Conservation (phyloP, 371 early-diverging fungal species). For the Synchytrium microbalum region DNA sequence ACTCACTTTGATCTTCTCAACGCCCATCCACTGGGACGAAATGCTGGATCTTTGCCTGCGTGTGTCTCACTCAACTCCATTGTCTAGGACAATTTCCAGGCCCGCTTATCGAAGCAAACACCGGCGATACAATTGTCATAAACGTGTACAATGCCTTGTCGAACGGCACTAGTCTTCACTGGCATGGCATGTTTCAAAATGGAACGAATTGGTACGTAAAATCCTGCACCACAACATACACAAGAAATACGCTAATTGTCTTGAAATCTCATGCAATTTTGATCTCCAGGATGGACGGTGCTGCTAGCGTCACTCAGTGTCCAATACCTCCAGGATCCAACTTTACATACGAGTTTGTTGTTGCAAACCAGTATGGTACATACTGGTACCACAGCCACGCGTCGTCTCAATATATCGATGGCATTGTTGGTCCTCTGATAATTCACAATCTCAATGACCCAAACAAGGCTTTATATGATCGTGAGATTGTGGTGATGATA, state of each 20-base stretch:
- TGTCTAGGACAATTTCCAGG: too few species aligned
- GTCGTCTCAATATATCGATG: slow-evolving; percentile 62
- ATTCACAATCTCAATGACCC: slow-evolving; percentile 7
- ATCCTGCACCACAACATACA: slow-evolving; percentile 11
- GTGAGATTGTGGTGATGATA: slow-evolving; percentile 9
- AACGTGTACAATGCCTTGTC: slow-evolving; percentile 48
- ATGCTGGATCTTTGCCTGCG: too few species aligned
- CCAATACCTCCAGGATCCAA: slow-evolving; percentile 27
- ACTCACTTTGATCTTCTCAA: slow-evolving; percentile 7
- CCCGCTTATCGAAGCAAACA: slow-evolving; percentile 22
- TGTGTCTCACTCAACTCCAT: too few species aligned
- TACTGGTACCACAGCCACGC: slow-evolving; percentile 69
- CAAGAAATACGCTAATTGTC: not conserved
- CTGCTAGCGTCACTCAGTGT: slow-evolving; percentile 14
- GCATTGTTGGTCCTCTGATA: slow-evolving; percentile 30
- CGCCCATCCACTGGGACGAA: too few species aligned
- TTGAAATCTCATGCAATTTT: slow-evolving; percentile 15
- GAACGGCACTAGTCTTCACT: slow-evolving; percentile 52
- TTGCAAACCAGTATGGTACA: slow-evolving; percentile 54
- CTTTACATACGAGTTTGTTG: slow-evolving; percentile 54
- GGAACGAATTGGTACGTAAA: slow-evolving; percentile 47
- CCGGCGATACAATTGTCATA: slow-evolving; percentile 31
- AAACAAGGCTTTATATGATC: slow-evolving; percentile 3
- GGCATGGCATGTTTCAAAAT: slow-evolving; percentile 64
- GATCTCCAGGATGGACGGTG: slow-evolving; percentile 19